A percentile compares a stretch with the other conserved stretches of the same genome.
Evolutionary conservation across 306 rosid species (phyloP).

Genomic region (Sindora glabra): DNA sequence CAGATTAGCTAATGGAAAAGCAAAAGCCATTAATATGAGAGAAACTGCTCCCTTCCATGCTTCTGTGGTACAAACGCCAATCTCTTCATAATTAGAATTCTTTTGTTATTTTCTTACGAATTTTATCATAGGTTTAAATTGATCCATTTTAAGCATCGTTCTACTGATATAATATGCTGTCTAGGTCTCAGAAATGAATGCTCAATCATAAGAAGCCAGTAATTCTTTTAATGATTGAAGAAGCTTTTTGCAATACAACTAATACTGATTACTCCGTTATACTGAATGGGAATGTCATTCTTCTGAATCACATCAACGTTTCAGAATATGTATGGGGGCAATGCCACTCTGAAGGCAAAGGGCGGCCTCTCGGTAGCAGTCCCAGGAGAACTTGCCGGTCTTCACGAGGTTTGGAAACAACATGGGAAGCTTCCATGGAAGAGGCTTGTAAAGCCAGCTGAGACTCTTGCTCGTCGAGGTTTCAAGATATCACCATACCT

Average conservation of each 20-base stretch:
- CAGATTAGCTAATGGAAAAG: conserved; percentile 33
- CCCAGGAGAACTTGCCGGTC: conserved; percentile 82
- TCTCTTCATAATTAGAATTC: too few relatives aligned
- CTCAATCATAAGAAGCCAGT: background rate
- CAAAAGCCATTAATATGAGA: conserved; percentile 69
- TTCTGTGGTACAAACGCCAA: conserved; percentile 43
- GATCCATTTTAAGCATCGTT: background rate
- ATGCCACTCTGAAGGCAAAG: conserved; percentile 34
- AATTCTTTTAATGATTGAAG: background rate
- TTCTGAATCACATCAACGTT: background rate
- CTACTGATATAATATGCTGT: background rate
- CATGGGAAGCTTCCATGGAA: conserved; percentile 76
- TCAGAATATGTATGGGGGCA: conserved; percentile 70
- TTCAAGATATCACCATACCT: conserved; percentile 65
- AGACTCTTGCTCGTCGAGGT: conserved; percentile 57
- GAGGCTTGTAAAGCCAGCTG: conserved; percentile 63
- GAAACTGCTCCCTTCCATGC: conserved; percentile 73
- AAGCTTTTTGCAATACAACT: background rate
- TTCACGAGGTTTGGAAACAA: conserved; percentile 57
- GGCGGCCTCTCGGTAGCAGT: conserved; percentile 67
- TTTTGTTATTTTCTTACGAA: too few relatives aligned
- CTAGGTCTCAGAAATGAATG: background rate
- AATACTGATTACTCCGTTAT: background rate
- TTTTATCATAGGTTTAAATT: background rate
- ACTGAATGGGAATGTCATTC: background rate